Percentiles rank a stretch among this genome's conserved stretches.
These are phyloP conservation scores for Pisolithus tinctorius DNA, from an alignment of 768 basidiomycete species.

Conservation along the genomic window DNA sequence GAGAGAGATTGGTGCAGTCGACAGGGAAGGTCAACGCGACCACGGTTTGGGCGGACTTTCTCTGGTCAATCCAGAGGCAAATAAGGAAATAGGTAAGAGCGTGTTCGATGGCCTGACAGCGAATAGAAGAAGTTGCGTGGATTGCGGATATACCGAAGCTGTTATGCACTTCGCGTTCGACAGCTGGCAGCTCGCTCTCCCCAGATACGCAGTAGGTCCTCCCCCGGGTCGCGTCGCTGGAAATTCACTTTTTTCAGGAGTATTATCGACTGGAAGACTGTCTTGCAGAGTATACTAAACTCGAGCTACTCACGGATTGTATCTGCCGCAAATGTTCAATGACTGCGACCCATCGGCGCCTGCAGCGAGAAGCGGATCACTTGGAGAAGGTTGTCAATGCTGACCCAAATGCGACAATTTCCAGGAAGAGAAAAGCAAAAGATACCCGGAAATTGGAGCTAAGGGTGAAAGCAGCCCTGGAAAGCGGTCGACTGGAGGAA, in stretches of 20 bases:
- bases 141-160: constrained; percentile 90
- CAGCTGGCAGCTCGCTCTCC: constrained; percentile 75
- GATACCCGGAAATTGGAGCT: constrained; percentile 63
- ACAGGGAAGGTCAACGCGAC: constrained; percentile 63
- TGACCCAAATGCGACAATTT: constrained; percentile 44
- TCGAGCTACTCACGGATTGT: constrained; percentile 87
- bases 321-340: constrained; percentile 90
- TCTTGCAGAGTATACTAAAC: constrained; percentile 79
- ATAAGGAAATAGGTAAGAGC: constrained; percentile 47
- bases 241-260: constrained; percentile 32
- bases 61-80: constrained; percentile 13
- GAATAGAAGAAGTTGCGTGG: constrained; percentile 78
- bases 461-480: constrained; percentile 55
- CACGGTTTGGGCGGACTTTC: constrained; percentile 61
- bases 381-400: constrained; percentile 34
- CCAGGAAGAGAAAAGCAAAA: constrained; percentile 70
- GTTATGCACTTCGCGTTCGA: constrained; percentile 90
- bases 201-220: constrained; percentile 50
- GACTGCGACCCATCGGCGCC: constrained; percentile 61
- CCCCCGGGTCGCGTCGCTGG: neutral
- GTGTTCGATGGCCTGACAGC: constrained; percentile 91
- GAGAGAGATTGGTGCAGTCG: constrained; percentile 71
- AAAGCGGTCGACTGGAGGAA: constrained; percentile 75
- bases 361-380: constrained; percentile 55
- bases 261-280: constrained; percentile 74